These are phyloP conservation scores for Exophiala aquamarina DNA, from an alignment of 2,329 filamentous ascomycete genomes.

Conservation along the genomic window DNA sequence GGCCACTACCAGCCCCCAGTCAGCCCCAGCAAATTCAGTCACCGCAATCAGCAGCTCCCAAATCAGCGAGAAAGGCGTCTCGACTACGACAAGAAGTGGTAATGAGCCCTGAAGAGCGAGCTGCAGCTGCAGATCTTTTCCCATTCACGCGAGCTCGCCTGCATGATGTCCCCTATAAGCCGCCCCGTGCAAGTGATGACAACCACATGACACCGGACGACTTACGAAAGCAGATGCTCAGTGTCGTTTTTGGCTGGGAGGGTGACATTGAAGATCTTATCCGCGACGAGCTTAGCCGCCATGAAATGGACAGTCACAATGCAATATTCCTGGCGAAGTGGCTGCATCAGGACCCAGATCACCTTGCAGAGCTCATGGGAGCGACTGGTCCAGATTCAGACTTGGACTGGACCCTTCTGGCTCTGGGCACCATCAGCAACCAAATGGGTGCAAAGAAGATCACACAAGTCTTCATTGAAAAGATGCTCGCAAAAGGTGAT, in stretches of 20 bases:
- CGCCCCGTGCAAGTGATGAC: conserved; percentile 60
- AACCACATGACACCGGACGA: conserved; percentile 69
- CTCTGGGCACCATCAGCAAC: conserved; percentile 81
- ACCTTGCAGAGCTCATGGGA: conserved; percentile 69
- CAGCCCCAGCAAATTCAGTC: conserved; percentile 38
- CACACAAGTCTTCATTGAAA: conserved; percentile 85
- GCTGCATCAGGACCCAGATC: conserved; percentile 82
- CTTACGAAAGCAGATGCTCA: conserved; percentile 85
- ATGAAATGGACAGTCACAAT: conserved; percentile 70
- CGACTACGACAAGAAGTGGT: conserved; percentile 77
- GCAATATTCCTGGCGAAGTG: conserved; percentile 86
- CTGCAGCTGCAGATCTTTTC: conserved; percentile 70
- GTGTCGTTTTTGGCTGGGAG: conserved; percentile 92
- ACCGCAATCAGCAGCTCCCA: conserved; percentile 40
- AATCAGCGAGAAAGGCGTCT: conserved; percentile 55
- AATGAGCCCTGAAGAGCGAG: conserved; percentile 72
- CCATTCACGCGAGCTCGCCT: conserved; percentile 79
- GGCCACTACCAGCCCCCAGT: conserved; percentile 37
- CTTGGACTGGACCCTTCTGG: conserved; percentile 95
- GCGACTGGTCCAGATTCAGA: conserved; percentile 83
- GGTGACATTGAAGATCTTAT: conserved; percentile 78
- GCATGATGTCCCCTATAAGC: conserved; percentile 78
- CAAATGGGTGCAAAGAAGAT: conserved; percentile 82
- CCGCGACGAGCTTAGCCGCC: conserved; percentile 74
- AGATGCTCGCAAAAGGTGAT: conserved; percentile 84